These are phyloP conservation scores for Aschersonia sp. DNA, from an alignment of 2,329 filamentous ascomycete species.

Conservation along the genomic window DNA sequence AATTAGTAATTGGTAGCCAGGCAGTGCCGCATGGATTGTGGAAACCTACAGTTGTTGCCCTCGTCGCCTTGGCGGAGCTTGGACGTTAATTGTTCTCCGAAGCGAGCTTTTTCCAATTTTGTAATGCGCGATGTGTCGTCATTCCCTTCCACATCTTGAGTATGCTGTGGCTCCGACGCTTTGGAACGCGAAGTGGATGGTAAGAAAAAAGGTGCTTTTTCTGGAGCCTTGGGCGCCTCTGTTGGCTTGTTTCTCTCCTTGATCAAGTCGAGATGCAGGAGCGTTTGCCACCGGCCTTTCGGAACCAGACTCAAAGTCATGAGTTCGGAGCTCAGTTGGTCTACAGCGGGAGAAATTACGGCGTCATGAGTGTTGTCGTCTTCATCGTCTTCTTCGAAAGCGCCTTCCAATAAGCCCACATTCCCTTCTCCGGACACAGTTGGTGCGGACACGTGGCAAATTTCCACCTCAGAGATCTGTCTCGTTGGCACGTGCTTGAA, in stretches of 20 bases:
- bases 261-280: slow-evolving; percentile 84
- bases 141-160: slow-evolving; percentile 19
- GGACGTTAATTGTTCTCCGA: slow-evolving; percentile 43
- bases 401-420: slow-evolving; percentile 59
- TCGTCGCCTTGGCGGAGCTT: slow-evolving; percentile 38
- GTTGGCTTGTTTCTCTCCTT: slow-evolving; percentile 88
- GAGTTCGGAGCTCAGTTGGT: slow-evolving; percentile 71
- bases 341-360: slow-evolving; percentile 41
- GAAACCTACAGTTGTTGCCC: slow-evolving; percentile 43
- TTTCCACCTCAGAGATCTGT: slow-evolving; percentile 66
- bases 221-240: slow-evolving; percentile 78
- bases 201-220: slow-evolving; percentile 93
- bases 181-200: slow-evolving; percentile 43
- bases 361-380: slow-evolving; percentile 39
- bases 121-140: slow-evolving; percentile 51
- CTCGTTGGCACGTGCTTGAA: slow-evolving; percentile 81
- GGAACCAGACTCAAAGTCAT: slow-evolving; percentile 83
- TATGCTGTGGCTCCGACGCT: slow-evolving; percentile 20
- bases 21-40: neutral
- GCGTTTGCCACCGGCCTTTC: slow-evolving; percentile 83
- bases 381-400: slow-evolving; percentile 44
- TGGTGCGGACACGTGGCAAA: slow-evolving; percentile 50
- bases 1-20: too few relatives aligned
- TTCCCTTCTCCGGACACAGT: slow-evolving; percentile 75
- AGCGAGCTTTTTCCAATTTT: slow-evolving; percentile 43